phyloP scores from a whole-genome alignment of 495 filamentous ascomycete species.

The Penicillium alfredii region DNA sequence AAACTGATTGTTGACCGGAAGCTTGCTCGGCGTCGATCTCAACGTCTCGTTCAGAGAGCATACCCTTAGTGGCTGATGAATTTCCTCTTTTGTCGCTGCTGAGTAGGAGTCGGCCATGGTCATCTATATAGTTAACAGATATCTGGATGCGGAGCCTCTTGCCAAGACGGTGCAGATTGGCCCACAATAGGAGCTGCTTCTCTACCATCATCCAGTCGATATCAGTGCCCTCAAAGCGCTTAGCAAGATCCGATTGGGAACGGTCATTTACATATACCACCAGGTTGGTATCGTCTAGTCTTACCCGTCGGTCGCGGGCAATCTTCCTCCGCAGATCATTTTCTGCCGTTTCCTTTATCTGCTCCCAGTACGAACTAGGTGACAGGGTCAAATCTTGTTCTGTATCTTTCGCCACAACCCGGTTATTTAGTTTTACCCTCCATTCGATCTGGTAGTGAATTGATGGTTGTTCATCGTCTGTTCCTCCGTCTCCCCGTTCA shows the following conservation, averaged over 20 bases:
- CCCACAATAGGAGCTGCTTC: slow-evolving; percentile 9
- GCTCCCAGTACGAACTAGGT: slow-evolving; percentile 13
- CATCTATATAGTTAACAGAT: slow-evolving; percentile 10
- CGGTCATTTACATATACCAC: no score
- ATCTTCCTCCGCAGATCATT: no score
- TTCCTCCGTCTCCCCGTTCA: no score
- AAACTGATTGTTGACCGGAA: no score
- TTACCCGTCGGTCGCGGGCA: no score
- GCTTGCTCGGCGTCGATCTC: slow-evolving; percentile 6
- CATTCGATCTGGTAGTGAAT: slow-evolving; percentile 32
- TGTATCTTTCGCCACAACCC: slow-evolving; percentile 21
- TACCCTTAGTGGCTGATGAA: slow-evolving; percentile 2
- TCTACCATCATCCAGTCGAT: slow-evolving; percentile 14
- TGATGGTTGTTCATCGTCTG: slow-evolving; percentile 23
- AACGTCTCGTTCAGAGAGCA: slow-evolving; percentile 3
- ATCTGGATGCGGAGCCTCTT: slow-evolving; percentile 12
- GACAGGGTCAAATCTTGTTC: slow-evolving; percentile 19
- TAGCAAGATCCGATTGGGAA: slow-evolving; percentile 10
- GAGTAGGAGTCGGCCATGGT: background rate
- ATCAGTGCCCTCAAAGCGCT: slow-evolving; percentile 8
- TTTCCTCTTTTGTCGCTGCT: slow-evolving; percentile 6
- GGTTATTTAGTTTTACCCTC: slow-evolving; percentile 27
- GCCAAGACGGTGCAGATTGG: slow-evolving; percentile 11
- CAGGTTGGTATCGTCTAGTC: no score
- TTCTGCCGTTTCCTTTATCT: no score